Percentiles rank a stretch among this genome's conserved stretches.
Evolutionary conservation across 768 basidiomycete species (phyloP).

Genomic region (Termitomyces sp.): DNA sequence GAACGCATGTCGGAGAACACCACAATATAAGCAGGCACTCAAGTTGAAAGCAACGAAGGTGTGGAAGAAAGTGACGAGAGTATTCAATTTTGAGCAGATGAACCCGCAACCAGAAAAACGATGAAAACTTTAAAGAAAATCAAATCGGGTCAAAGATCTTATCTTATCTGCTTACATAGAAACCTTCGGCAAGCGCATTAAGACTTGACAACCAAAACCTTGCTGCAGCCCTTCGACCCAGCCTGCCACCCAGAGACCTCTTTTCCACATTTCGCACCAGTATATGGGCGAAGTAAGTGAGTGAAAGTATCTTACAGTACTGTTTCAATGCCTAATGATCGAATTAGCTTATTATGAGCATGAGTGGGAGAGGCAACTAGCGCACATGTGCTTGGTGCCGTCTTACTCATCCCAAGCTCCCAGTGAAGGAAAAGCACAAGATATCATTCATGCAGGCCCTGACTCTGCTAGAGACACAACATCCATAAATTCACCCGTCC

Average conservation of each 20-base stretch:
- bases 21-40: too few species aligned
- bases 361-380: slow-evolving; percentile 4
- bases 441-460: not conserved
- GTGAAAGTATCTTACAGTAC: not conserved
- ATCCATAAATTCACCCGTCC: not conserved
- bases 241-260: not conserved
- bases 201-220: not conserved
- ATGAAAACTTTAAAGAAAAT: not conserved
- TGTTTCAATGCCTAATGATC: not conserved
- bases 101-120: not conserved
- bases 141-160: not conserved
- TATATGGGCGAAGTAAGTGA: slow-evolving; percentile 8
- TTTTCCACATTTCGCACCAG: too few species aligned
- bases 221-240: not conserved
- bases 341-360: not conserved
- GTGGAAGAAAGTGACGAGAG: too few species aligned
- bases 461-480: not conserved
- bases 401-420: not conserved
- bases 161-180: not conserved
- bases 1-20: too few species aligned
- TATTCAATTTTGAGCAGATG: too few species aligned
- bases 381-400: not conserved
- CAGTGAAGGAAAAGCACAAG: not conserved
- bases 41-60: too few species aligned
- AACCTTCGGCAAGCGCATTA: too few species aligned